Conservation (phyloP, 495 filamentous ascomycete species). For the Penicillium bovifimosum region DNA sequence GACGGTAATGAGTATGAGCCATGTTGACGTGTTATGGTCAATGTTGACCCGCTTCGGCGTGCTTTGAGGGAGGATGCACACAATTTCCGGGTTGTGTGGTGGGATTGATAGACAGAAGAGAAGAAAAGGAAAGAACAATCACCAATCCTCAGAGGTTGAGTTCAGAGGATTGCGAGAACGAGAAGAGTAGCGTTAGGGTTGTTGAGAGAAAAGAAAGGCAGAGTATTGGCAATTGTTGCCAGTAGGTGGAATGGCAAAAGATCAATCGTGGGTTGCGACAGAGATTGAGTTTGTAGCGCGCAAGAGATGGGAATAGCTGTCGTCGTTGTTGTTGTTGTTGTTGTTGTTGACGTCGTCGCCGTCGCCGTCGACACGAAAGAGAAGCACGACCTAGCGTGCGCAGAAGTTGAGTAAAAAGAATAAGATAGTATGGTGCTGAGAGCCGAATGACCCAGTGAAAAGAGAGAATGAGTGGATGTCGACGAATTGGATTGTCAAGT, state of each 20-base stretch:
- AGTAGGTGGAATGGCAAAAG: too few relatives aligned
- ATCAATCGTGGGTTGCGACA: too few relatives aligned
- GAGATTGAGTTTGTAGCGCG: too few relatives aligned
- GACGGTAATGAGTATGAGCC: slow-evolving; percentile 22
- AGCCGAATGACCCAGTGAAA: slow-evolving; percentile 1
- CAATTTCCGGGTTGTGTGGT: neutral
- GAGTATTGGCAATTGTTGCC: neutral
- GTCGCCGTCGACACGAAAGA: neutral
- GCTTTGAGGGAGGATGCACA: too few relatives aligned
- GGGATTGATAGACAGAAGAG: neutral
- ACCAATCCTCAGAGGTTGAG: slow-evolving; percentile 21
- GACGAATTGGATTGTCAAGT: slow-evolving; percentile 1
- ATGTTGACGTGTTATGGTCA: slow-evolving; percentile 10
- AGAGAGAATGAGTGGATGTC: slow-evolving; percentile 17
- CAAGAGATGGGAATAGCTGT: too few relatives aligned
- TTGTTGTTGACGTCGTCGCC: too few relatives aligned
- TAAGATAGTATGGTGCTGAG: neutral
- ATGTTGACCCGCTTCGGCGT: neutral
- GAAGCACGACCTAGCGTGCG: slow-evolving; percentile 19
- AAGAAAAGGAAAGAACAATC: neutral
- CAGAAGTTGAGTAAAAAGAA: slow-evolving; percentile 6
- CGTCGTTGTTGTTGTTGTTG: too few relatives aligned
- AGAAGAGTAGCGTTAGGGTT: neutral
- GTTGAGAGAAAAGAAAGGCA: neutral
- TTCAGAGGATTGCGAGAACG: slow-evolving; percentile 2